Conservation (phyloP, 345 rosid species). For the Sonneratia caseolaris region DNA sequence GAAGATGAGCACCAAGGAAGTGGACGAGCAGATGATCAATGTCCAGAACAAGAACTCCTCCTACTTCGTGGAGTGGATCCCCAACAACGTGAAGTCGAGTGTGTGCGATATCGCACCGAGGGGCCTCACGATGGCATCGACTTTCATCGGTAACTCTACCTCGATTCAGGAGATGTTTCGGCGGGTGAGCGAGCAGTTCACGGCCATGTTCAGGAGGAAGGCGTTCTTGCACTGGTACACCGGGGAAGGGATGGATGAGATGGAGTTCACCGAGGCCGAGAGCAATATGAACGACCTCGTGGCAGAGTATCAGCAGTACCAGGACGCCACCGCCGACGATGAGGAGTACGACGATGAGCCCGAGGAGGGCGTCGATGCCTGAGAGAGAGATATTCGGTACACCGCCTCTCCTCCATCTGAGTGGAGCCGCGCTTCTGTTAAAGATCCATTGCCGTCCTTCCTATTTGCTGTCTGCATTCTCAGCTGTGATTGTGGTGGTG, state of each 20-base stretch:
- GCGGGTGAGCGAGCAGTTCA: constrained; percentile 94
- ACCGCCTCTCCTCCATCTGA: not conserved
- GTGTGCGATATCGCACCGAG: constrained; percentile 50
- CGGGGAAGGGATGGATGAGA: constrained; percentile 97
- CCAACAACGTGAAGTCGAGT: constrained; percentile 53
- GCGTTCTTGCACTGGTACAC: constrained; percentile 98
- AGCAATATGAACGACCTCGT: constrained; percentile 96
- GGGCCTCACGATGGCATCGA: constrained; percentile 49
- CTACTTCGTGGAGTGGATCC: constrained; percentile 97
- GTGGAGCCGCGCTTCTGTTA: not conserved
- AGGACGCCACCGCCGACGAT: constrained; percentile 86
- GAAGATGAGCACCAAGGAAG: constrained; percentile 97
- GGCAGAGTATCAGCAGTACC: constrained; percentile 92
- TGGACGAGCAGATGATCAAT: constrained; percentile 84
- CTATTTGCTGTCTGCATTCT: not conserved
- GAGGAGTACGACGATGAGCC: constrained; percentile 55
- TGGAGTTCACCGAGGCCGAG: constrained; percentile 98
- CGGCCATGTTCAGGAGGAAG: constrained; percentile 93
- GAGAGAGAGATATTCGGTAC: constrained; percentile 8
- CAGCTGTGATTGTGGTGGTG: not conserved
- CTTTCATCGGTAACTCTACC: constrained; percentile 69
- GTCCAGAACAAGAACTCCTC: constrained; percentile 98
- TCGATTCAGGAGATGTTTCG: constrained; percentile 97
- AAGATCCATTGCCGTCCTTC: not conserved
- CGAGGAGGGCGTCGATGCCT: constrained; percentile 19